phyloP scores from a whole-genome alignment of 805 yeast genomes.

The Candida schatavii region DNA sequence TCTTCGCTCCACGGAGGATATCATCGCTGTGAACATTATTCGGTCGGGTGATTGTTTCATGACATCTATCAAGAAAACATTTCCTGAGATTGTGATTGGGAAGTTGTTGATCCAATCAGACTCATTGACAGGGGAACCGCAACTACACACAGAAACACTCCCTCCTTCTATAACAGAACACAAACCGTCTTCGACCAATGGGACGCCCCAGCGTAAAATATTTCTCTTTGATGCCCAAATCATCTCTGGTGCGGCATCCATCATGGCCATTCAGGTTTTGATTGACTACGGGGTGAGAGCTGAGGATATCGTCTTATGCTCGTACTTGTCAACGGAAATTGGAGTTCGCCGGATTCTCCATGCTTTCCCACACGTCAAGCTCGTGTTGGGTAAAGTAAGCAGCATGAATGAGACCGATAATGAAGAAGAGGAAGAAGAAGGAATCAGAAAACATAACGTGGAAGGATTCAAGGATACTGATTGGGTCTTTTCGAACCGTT shows the following conservation, averaged over 20 bases:
- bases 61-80: constrained; percentile 68
- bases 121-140: constrained; percentile 89
- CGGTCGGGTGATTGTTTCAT: constrained; percentile 93
- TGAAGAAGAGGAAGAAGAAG: constrained; percentile 15
- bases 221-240: constrained; percentile 83
- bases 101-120: constrained; percentile 86
- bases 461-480: constrained; percentile 46
- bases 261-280: constrained; percentile 89
- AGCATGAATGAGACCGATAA: constrained; percentile 19
- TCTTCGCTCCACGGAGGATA: constrained; percentile 46
- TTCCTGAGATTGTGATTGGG: constrained; percentile 79
- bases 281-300: constrained; percentile 72
- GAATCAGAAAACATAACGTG: constrained; percentile 35
- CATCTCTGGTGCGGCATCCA: constrained; percentile 88
- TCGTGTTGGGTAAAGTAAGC: constrained; percentile 70
- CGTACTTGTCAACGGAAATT: constrained; percentile 73
- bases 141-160: constrained; percentile 74
- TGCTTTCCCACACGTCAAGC: constrained; percentile 68
- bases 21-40: constrained; percentile 75
- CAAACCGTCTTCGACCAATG: background rate
- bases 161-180: constrained; percentile 43
- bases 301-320: constrained; percentile 62
- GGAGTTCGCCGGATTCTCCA: constrained; percentile 70
- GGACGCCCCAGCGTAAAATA: too few relatives aligned
- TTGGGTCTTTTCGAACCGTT: constrained; percentile 64